phyloP scores from a whole-genome alignment of 2,329 filamentous ascomycete genomes.

The Aspergillus carbonarius region DNA sequence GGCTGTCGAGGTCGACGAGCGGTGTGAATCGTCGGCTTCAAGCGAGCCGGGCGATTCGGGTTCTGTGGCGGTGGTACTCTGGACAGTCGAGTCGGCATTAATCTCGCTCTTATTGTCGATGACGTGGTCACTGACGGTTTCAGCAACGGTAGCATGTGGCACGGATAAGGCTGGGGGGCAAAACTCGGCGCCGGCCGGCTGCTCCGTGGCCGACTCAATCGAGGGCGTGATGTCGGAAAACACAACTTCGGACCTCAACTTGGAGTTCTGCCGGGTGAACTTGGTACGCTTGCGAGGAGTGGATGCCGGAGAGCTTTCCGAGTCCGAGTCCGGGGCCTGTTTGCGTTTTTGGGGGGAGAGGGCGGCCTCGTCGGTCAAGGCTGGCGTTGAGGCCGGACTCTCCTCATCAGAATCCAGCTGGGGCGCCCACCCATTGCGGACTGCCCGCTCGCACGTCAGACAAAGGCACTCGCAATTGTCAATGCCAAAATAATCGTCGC shows the following conservation, averaged over 20 bases:
- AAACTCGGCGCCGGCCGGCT: conserved; percentile 3
- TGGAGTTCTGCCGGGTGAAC: conserved; percentile 36
- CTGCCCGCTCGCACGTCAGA: conserved; percentile 73
- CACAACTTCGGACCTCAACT: conserved; percentile 38
- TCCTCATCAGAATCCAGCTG: conserved; percentile 37
- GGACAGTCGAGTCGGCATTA: conserved; percentile 7
- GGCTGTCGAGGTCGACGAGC: conserved; percentile 35
- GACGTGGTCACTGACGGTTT: background rate
- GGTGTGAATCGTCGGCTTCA: conserved; percentile 32
- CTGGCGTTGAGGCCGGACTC: conserved; percentile 36
- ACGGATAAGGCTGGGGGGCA: background rate
- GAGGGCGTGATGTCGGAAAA: conserved; percentile 29
- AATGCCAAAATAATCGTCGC: conserved; percentile 92
- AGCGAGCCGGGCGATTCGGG: conserved; percentile 29
- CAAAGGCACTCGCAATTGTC: conserved; percentile 96
- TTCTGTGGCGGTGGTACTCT: conserved; percentile 18
- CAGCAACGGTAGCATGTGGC: background rate
- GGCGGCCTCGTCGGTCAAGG: conserved; percentile 24
- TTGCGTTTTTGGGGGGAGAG: conserved; percentile 31
- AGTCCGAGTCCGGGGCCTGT: conserved; percentile 26
- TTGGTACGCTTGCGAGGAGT: conserved; percentile 36
- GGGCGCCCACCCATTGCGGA: conserved; percentile 79
- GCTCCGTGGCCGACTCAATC: conserved; percentile 20
- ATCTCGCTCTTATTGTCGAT: conserved; percentile 2
- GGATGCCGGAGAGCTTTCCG: conserved; percentile 24